phyloP scores from a whole-genome alignment of 139 green algal species.

The Coelastrella sp. region DNA sequence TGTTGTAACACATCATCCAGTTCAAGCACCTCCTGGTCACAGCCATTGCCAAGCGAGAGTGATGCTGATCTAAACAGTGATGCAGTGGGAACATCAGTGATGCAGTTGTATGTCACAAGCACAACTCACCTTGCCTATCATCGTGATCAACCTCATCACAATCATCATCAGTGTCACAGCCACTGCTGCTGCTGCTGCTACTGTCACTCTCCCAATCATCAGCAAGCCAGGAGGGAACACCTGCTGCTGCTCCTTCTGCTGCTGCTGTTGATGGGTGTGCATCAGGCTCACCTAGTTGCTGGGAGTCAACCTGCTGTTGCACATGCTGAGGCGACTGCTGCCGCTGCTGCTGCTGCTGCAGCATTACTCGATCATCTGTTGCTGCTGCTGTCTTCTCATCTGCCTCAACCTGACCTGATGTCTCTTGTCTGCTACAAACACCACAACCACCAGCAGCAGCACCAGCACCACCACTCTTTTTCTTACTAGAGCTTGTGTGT shows the following conservation, averaged over 20 bases:
- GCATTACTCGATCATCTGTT: neutral
- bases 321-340: neutral
- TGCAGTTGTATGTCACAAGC: neutral
- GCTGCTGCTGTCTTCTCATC: neutral
- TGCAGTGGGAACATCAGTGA: too few species aligned
- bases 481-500: neutral
- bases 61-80: too few species aligned
- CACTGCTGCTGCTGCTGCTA: conserved; percentile 45
- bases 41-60: too few species aligned
- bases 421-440: neutral
- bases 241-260: conserved; percentile 17
- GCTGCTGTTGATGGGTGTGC: neutral
- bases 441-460: neutral
- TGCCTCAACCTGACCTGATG: neutral
- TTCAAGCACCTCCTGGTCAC: too few species aligned
- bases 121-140: neutral
- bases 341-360: conserved; percentile 4
- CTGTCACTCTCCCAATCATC: neutral
- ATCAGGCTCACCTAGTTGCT: too few species aligned
- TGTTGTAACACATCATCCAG: too few species aligned
- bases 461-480: neutral
- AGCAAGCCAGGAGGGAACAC: neutral
- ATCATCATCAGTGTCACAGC: conserved; percentile 14
- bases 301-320: too few species aligned
- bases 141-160: too few species aligned